These are phyloP conservation scores for Aspergillus pseudoviridinutans DNA, from an alignment of 2,329 filamentous ascomycete genomes.

Conservation along the genomic window DNA sequence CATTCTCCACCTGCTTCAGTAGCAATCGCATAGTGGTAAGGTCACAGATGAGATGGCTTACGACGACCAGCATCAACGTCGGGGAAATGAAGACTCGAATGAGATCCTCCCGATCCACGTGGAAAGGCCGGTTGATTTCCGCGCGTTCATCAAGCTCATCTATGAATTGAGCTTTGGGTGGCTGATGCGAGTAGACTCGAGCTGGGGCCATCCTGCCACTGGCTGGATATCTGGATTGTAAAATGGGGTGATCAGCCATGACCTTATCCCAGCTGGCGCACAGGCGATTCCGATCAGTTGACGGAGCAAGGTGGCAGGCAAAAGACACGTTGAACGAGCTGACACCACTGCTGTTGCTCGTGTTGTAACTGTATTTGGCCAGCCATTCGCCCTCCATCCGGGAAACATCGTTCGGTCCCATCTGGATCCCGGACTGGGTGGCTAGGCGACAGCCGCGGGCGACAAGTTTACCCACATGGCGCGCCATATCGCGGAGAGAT, in stretches of 20 bases:
- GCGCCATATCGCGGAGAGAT: neutral
- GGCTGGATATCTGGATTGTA: slow-evolving; percentile 1
- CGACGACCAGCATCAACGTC: neutral
- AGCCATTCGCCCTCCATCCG: neutral
- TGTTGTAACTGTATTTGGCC: neutral
- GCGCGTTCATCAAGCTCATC: neutral
- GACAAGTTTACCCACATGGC: neutral
- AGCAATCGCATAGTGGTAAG: neutral
- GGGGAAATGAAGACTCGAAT: neutral
- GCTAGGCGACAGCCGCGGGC: neutral
- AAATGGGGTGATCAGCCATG: slow-evolving; percentile 2
- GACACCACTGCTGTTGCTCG: neutral
- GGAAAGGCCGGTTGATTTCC: slow-evolving; percentile 4
- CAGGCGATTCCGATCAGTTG: neutral
- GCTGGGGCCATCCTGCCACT: neutral
- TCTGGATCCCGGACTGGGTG: neutral
- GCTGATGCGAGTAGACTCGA: neutral
- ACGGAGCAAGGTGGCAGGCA: neutral
- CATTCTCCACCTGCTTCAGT: neutral
- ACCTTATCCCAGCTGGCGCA: neutral
- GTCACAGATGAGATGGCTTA: neutral
- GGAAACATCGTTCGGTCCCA: neutral
- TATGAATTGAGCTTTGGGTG: neutral
- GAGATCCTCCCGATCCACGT: neutral
- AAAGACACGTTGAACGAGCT: slow-evolving; percentile 2